Evolutionary conservation across 768 basidiomycete species (phyloP).

Genomic region (Termitomyces sp.): DNA sequence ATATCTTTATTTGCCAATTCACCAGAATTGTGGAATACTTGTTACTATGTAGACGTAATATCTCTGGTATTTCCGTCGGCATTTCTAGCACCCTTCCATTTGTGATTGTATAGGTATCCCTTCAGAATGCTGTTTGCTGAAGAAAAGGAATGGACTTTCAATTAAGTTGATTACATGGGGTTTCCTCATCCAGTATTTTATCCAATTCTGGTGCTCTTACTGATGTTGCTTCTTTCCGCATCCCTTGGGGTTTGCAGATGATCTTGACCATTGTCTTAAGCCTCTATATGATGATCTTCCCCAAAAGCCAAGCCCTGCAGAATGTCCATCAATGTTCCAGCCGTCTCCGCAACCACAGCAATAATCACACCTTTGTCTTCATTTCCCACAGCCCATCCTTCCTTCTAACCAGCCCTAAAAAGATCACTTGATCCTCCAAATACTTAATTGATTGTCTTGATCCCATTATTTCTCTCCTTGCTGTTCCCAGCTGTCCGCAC

Average conservation of each 20-base stretch:
- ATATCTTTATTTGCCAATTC: background rate
- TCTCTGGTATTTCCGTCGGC: constrained; percentile 67
- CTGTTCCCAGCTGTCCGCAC: too few relatives aligned
- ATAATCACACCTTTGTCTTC: too few relatives aligned
- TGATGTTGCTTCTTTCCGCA: constrained; percentile 70
- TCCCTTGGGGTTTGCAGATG: constrained; percentile 78
- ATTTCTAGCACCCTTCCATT: constrained; percentile 63
- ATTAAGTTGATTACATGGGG: constrained; percentile 71
- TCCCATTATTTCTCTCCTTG: too few relatives aligned
- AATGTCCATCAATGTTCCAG: too few relatives aligned
- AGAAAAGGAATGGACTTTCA: background rate
- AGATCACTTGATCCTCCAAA: too few relatives aligned
- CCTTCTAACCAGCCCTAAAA: too few relatives aligned
- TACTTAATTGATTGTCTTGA: too few relatives aligned
- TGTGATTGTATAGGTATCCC: constrained; percentile 72
- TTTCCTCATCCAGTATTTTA: constrained; percentile 72
- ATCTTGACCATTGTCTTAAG: constrained; percentile 73
- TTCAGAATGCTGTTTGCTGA: constrained; percentile 34
- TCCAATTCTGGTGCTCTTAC: constrained; percentile 73
- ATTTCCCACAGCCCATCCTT: too few relatives aligned
- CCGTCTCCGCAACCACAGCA: too few relatives aligned
- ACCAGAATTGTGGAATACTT: constrained; percentile 69
- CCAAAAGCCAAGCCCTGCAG: too few relatives aligned
- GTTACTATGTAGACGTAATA: constrained; percentile 66
- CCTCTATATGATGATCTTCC: constrained; percentile 64